A percentile compares a stretch with the other conserved stretches of the same genome.
Conservation (phyloP, 306 rosid species). For the Cicer pinnatifidum region DNA sequence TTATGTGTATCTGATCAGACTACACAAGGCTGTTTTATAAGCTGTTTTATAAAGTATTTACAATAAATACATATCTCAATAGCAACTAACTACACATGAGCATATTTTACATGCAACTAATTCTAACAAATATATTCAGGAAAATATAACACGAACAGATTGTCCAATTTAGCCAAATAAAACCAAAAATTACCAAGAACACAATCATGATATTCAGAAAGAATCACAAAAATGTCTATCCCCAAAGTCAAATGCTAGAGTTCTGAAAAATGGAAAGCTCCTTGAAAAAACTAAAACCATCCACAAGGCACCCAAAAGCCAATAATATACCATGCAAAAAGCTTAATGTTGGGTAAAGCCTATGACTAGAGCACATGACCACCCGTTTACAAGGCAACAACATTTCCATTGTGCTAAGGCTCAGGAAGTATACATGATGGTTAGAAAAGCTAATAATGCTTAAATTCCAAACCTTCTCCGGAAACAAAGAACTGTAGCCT, state of each 20-base stretch:
- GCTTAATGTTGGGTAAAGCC: slow-evolving; percentile 1
- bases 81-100: too few relatives aligned
- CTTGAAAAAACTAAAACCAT: background rate
- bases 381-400: background rate
- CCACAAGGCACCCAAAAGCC: slow-evolving; percentile 24
- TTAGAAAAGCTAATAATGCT: slow-evolving; percentile 1
- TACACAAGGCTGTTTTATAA: too few relatives aligned
- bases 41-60: too few relatives aligned
- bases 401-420: background rate
- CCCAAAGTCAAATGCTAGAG: slow-evolving; percentile 1
- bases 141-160: background rate
- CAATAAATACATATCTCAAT: too few relatives aligned
- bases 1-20: too few relatives aligned
- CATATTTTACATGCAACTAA: too few relatives aligned
- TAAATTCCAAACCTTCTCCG: slow-evolving; percentile 77
- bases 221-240: slow-evolving; percentile 1
- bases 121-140: background rate
- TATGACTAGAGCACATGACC: slow-evolving; percentile 3
- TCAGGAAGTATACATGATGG: slow-evolving; percentile 1
- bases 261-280: slow-evolving; percentile 15
- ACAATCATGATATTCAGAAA: slow-evolving; percentile 25
- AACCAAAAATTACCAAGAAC: slow-evolving; percentile 20
- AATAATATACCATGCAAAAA: slow-evolving; percentile 10
- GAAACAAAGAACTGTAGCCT: slow-evolving; percentile 59
- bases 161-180: slow-evolving; percentile 2